Percentiles rank a stretch among this genome's conserved stretches.
These are phyloP conservation scores for Chrysopogon serrulatus DNA, from an alignment of 176 grass and related monocot species.

Conservation along the genomic window DNA sequence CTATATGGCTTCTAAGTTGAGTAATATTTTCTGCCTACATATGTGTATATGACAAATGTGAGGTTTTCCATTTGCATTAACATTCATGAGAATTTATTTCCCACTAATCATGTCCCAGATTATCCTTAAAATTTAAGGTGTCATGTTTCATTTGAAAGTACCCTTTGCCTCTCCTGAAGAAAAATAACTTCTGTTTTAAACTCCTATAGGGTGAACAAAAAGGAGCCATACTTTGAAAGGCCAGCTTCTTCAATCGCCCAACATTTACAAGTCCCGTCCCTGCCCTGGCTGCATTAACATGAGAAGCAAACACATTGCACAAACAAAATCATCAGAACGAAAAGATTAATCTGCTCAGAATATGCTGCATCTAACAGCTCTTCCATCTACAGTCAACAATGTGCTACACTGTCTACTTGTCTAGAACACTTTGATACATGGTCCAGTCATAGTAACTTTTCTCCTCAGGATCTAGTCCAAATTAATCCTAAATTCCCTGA, in stretches of 20 bases:
- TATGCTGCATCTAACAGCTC: background rate
- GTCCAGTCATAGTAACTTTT: background rate
- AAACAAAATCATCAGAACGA: slow-evolving; percentile 1
- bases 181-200: background rate
- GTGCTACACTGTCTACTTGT: background rate
- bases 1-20: background rate
- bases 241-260: slow-evolving; percentile 87
- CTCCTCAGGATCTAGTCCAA: background rate
- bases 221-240: slow-evolving; percentile 54
- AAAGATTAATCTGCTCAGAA: background rate
- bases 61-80: background rate
- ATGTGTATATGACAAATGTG: background rate
- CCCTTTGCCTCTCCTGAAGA: background rate
- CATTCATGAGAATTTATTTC: background rate
- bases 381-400: background rate
- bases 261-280: slow-evolving; percentile 92
- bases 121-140: background rate
- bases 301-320: background rate
- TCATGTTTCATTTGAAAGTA: background rate
- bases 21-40: background rate
- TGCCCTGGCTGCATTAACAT: slow-evolving; percentile 64
- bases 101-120: background rate
- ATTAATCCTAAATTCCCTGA: background rate
- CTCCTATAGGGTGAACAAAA: background rate
- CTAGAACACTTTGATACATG: background rate